Evolutionary conservation across 495 filamentous ascomycete genomes (phyloP), one percentile per base, ranked within the genome.

Genomic region (Aspergillus hancockii): DNA sequence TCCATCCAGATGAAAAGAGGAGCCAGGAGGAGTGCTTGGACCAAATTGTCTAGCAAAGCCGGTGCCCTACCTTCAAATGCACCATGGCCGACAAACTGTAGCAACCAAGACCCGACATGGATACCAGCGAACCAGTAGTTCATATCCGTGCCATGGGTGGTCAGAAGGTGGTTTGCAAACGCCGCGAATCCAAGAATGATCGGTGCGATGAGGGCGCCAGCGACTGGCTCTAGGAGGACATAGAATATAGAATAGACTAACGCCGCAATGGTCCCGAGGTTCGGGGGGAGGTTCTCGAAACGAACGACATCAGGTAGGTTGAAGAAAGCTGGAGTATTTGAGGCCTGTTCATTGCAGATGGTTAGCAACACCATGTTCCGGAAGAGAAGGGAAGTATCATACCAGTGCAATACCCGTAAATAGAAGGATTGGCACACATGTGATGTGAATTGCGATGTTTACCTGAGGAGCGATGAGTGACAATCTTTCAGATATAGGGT

Each of bases 1-100:
- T 98, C 93, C 69, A 98, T 88, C 90, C 93, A 98, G 31, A 98
- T 92, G 67, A 98, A 98, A 62, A 98, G 85, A n/a, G 94, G 94
- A 0, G 94, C 94, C n/a, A 98, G 81, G 59, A 98, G 88, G 54
- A 97, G 67, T 23, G 94, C 92, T 71, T 97, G 93, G 23, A 93
- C 80, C 34, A 97, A 72, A 67, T 97, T 98, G 73, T 97, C 93
- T 61, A 97, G 73, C 59, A 96, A 67, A 13, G 93, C 93, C 12
- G 94, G 94, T 2, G 93, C 91, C 41, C 93, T 80, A 23, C 90
- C 85, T 74, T 98, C 94, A 65, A 90, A 98, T 9, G 81, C 85
- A 18, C 93, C 93, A 67, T 98, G 94, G 43, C 94, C 94, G 41
- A 97, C 60, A 71, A 98, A 96, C 70, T 98, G 94, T 31, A 83